Evolutionary conservation across 805 yeast species (phyloP).

Genomic region (Metschnikowia gelsemii): DNA sequence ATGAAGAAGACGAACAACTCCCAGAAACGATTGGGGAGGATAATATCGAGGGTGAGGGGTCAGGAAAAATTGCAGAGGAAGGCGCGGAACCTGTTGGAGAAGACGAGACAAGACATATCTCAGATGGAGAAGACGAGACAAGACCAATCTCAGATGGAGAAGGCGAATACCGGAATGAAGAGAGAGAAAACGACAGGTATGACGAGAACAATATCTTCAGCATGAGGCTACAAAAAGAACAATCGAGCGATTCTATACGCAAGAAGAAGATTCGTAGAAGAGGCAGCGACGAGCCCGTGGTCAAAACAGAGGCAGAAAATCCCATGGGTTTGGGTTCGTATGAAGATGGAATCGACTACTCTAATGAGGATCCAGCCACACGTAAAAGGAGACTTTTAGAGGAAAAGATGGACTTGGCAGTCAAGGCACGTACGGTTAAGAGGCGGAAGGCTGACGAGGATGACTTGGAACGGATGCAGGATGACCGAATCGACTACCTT

Average conservation of each 20-base stretch:
- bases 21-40: slow-evolving; percentile 17
- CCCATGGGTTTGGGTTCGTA: slow-evolving; percentile 12
- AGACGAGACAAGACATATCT: slow-evolving; percentile 4
- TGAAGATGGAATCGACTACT: slow-evolving; percentile 18
- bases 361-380: slow-evolving; percentile 36
- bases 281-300: slow-evolving; percentile 8
- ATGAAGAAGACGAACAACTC: slow-evolving; percentile 17
- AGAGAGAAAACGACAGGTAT: slow-evolving; percentile 5
- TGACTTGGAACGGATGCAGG: slow-evolving; percentile 93
- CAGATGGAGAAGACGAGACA: slow-evolving; percentile 1
- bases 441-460: slow-evolving; percentile 80
- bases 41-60: slow-evolving; percentile 17
- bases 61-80: slow-evolving; percentile 12
- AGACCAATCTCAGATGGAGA: neutral
- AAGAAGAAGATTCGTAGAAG: slow-evolving; percentile 22
- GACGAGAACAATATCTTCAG: slow-evolving; percentile 19
- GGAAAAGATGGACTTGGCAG: slow-evolving; percentile 72
- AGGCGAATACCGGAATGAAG: neutral
- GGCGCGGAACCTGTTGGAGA: slow-evolving; percentile 9
- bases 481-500: slow-evolving; percentile 77
- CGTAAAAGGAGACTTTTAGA: slow-evolving; percentile 75
- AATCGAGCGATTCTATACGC: slow-evolving; percentile 18
- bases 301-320: slow-evolving; percentile 10
- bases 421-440: slow-evolving; percentile 60
- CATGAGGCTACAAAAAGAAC: slow-evolving; percentile 18